Percentiles rank a stretch among this genome's conserved stretches.
These are phyloP conservation scores for Xylariaceae sp. DNA, from an alignment of 2,329 filamentous ascomycete species.

Conservation along the genomic window DNA sequence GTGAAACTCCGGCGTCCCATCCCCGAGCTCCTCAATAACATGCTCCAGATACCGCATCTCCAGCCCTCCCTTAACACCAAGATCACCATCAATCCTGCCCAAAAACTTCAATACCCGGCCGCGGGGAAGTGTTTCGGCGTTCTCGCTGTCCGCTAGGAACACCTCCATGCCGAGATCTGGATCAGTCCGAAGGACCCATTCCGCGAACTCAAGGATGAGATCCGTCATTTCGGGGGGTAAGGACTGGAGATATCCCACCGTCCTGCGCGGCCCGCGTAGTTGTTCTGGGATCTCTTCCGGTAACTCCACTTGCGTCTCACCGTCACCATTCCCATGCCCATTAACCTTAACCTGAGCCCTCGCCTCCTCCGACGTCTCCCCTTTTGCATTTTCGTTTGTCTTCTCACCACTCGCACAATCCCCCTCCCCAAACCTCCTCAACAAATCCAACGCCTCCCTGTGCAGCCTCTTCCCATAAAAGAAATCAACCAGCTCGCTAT, in stretches of 20 bases:
- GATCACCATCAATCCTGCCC: conserved; percentile 59
- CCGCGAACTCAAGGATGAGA: conserved; percentile 83
- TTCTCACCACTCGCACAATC: too few species aligned
- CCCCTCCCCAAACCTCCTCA: conserved; percentile 74
- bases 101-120: conserved; percentile 73
- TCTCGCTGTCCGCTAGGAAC: conserved; percentile 89
- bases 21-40: conserved; percentile 80
- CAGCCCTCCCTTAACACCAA: too few species aligned
- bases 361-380: conserved; percentile 41
- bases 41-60: conserved; percentile 86
- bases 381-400: conserved; percentile 29
- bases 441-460: conserved; percentile 75
- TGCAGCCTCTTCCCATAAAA: conserved; percentile 94
- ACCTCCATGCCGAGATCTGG: conserved; percentile 83
- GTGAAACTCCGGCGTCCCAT: conserved; percentile 81
- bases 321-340: conserved; percentile 13
- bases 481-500: conserved; percentile 95
- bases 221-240: conserved; percentile 84
- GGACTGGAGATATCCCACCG: conserved; percentile 85
- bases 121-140: conserved; percentile 83
- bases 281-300: conserved; percentile 31
- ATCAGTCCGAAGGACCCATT: conserved; percentile 76
- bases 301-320: conserved; percentile 14
- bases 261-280: conserved; percentile 77
- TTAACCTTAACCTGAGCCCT: conserved; percentile 24